Base-by-base conservation (phyloP, 192 early-diverging fungal species). In the Obelidium mucronatum region DNA sequence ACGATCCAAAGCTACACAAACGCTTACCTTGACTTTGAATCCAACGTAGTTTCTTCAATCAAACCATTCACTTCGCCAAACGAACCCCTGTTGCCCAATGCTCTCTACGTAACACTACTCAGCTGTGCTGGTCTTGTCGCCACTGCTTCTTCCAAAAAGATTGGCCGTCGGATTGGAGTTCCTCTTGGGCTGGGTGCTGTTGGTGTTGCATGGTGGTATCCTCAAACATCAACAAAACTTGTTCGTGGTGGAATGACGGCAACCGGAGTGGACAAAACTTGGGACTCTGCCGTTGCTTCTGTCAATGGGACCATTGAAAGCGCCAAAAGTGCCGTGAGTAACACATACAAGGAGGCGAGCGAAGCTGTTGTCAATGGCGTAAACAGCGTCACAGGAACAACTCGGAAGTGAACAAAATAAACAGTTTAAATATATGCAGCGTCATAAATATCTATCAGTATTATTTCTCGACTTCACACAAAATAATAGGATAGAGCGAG, bases 201-300 rank as follows among this genome's bases (percentile, higher is more conserved):
- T 24, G 59, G 58, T 22, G 60, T 40, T n/a, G 72, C 58, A 33
- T 74, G 72, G 72, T 74, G 55, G 58, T 74, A 39, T n/a, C 72
- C 72, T 31, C 31, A 48, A 1, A 74, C 72, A 19, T 35, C 58
- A 13, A 11, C 3, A 59, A 74, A 74, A 22, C 17, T 74, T 8
- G 17, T 53, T 34, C 31, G 53, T 3, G 69, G 52, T 24, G 55
- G 8, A 17, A 8, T 37, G 13, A 11, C 33, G 17, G n/a, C 19
- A 26, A 48, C 30, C 30, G 72, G 72, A 35, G 19, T 58, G 19
- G 69, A 58, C 15, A 30, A 19, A 8, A 6, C 6, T 4, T 15
- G 5, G 5, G 55, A 19, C 11, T 5, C 8, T 58, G n/a, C 28
- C 8, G 28, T 24, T 19, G 26, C n/a, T 58, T 15, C 55, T 30